These are phyloP conservation scores for Coniferiporia sulphurascens DNA, from an alignment of 1,284 basidiomycete species.

Conservation along the genomic window DNA sequence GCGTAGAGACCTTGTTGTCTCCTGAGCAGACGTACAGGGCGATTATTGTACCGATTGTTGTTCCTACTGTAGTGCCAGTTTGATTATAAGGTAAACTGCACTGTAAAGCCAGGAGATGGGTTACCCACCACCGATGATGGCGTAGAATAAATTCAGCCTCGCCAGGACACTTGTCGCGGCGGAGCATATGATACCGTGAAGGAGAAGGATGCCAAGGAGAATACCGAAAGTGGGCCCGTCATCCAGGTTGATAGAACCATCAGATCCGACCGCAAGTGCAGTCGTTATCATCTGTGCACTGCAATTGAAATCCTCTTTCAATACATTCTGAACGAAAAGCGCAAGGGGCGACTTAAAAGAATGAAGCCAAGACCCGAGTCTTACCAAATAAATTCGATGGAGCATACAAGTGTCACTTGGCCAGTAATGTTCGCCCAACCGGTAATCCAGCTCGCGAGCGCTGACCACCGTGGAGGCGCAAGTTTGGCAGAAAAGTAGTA, in stretches of 20 bases:
- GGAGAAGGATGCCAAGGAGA: conserved; percentile 53
- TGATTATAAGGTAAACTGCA: conserved; percentile 10
- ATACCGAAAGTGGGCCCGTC: conserved; percentile 65
- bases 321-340: background rate
- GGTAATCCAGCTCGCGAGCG: conserved; percentile 72
- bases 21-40: conserved; percentile 53
- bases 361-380: too few species aligned
- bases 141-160: conserved; percentile 64
- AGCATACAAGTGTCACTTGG: conserved; percentile 60
- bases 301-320: background rate
- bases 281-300: conserved; percentile 74
- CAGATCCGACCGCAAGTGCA: conserved; percentile 55
- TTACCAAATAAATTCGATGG: conserved; percentile 68
- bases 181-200: conserved; percentile 66
- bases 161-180: conserved; percentile 65
- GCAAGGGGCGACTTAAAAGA: background rate
- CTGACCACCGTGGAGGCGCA: conserved; percentile 53
- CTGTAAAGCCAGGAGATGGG: background rate
- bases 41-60: conserved; percentile 55
- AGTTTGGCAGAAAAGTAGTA: conserved; percentile 73
- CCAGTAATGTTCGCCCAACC: conserved; percentile 60
- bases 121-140: conserved; percentile 51
- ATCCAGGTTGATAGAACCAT: conserved; percentile 47
- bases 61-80: conserved; percentile 38
- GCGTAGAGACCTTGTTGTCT: conserved; percentile 53